phyloP scores from a whole-genome alignment of 2,329 filamentous ascomycete genomes.

The Ceratocystis cubensis region DNA sequence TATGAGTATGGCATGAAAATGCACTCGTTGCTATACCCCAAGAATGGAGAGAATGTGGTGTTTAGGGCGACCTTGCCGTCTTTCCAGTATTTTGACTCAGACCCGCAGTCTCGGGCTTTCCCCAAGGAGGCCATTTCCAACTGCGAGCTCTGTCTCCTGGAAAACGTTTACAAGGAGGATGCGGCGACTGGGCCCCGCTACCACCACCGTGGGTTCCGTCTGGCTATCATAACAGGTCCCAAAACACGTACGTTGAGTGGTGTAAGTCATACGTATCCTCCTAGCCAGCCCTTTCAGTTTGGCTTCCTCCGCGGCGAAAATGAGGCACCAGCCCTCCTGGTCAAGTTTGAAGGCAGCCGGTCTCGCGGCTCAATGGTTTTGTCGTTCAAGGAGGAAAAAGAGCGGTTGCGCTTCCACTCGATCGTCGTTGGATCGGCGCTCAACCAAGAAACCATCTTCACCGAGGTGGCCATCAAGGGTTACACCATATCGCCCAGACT shows the following conservation, averaged over 20 bases:
- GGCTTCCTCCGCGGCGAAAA: conserved; percentile 62
- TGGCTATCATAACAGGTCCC: conserved; percentile 66
- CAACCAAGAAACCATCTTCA: conserved; percentile 54
- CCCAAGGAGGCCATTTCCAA: conserved; percentile 59
- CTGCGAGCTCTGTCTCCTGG: conserved; percentile 65
- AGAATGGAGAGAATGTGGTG: conserved; percentile 55
- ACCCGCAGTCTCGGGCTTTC: conserved; percentile 57
- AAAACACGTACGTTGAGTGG: conserved; percentile 66
- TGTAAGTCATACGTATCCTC: conserved; percentile 56
- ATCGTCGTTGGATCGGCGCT: conserved; percentile 61
- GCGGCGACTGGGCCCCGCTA: conserved; percentile 60
- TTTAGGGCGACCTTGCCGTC: conserved; percentile 58
- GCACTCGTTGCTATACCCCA: conserved; percentile 55
- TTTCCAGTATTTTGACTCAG: conserved; percentile 70
- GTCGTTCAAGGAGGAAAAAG: conserved; percentile 61
- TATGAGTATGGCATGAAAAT: conserved; percentile 74
- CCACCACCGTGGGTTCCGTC: conserved; percentile 66
- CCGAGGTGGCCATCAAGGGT: conserved; percentile 53
- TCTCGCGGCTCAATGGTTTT: conserved; percentile 61
- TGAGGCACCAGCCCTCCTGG: conserved; percentile 53
- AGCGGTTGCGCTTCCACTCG: conserved; percentile 58
- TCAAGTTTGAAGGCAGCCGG: conserved; percentile 56
- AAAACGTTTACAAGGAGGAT: conserved; percentile 53
- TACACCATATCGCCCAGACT: conserved; percentile 49
- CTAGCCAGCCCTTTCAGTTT: conserved; percentile 59